These are phyloP conservation scores for Cenchrus americanus DNA, from an alignment of 176 grass and related monocot species.

Conservation along the genomic window DNA sequence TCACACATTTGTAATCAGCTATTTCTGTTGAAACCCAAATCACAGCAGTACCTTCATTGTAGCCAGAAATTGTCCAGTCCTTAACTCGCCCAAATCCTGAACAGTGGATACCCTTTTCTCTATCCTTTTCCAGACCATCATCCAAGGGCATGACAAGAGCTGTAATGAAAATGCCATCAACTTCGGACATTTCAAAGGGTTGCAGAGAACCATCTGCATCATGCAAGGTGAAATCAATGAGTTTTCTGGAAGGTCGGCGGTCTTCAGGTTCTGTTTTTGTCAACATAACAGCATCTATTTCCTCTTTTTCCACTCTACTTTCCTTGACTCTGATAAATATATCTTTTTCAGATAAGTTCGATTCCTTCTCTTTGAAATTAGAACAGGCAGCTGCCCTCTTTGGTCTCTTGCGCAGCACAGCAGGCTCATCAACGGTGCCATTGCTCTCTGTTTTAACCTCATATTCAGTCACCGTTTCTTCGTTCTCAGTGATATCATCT, in stretches of 20 bases:
- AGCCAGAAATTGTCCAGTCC: slow-evolving; percentile 64
- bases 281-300: slow-evolving; percentile 47
- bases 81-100: slow-evolving; percentile 60
- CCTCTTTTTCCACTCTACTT: slow-evolving; percentile 36
- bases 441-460: slow-evolving; percentile 9
- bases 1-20: slow-evolving; percentile 65
- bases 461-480: slow-evolving; percentile 21
- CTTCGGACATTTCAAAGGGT: slow-evolving; percentile 62
- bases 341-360: slow-evolving; percentile 32
- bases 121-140: slow-evolving; percentile 52
- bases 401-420: slow-evolving; percentile 42
- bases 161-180: slow-evolving; percentile 58
- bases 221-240: slow-evolving; percentile 63
- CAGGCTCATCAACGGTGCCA: neutral
- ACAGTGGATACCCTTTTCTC: slow-evolving; percentile 57
- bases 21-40: slow-evolving; percentile 64
- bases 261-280: slow-evolving; percentile 55
- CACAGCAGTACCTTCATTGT: slow-evolving; percentile 55
- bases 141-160: slow-evolving; percentile 53
- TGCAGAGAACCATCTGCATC: slow-evolving; percentile 56
- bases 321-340: slow-evolving; percentile 41
- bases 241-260: slow-evolving; percentile 51
- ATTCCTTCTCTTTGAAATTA: slow-evolving; percentile 49
- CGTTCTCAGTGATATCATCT: slow-evolving; percentile 20
- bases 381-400: slow-evolving; percentile 50